Conservation (phyloP, 2,329 filamentous ascomycete species). For the Elsinoe perseae region DNA sequence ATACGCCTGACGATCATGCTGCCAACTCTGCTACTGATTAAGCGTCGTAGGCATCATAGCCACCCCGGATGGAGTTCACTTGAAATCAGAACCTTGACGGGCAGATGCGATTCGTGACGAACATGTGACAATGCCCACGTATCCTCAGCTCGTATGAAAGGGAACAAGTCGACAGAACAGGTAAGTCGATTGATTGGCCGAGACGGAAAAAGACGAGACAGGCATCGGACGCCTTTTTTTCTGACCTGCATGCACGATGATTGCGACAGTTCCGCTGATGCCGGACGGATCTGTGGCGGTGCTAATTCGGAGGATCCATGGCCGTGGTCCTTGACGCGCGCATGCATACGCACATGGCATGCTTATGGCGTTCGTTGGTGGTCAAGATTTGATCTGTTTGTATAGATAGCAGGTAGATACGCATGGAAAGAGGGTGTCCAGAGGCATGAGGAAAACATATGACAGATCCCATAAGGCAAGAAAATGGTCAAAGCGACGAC, state of each 20-base stretch:
- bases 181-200: conserved; percentile 1
- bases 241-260: conserved; percentile 5
- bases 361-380: neutral
- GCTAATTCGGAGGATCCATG: neutral
- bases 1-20: no score
- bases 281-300: neutral
- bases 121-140: neutral
- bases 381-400: neutral
- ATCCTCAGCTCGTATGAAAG: neutral
- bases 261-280: neutral
- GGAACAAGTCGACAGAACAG: neutral
- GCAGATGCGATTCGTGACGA: neutral
- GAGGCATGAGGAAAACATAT: no score
- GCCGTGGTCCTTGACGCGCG: neutral
- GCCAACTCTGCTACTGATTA: no score
- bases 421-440: no score
- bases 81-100: neutral
- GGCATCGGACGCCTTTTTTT: conserved; percentile 10
- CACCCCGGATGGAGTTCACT: no score
- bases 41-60: no score
- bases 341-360: neutral
- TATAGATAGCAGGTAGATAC: no score
- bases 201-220: neutral
- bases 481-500: neutral
- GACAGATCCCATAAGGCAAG: neutral